phyloP scores from a whole-genome alignment of 345 rosid genomes.

The Chamaenerion angustifolium region DNA sequence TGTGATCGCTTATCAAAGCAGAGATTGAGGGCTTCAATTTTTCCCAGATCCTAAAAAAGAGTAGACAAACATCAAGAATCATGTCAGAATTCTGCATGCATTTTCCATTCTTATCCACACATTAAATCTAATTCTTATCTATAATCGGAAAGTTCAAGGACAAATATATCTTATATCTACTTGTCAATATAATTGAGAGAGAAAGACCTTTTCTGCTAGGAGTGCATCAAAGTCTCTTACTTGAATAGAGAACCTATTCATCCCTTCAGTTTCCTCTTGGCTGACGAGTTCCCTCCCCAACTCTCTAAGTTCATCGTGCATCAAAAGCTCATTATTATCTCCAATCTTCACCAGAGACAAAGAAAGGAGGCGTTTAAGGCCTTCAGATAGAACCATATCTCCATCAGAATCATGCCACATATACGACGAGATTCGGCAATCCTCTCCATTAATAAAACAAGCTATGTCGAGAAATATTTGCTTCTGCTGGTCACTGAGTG shows the following conservation, averaged over 20 bases:
- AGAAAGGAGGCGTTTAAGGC: neutral
- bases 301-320: slow-evolving; percentile 7
- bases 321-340: neutral
- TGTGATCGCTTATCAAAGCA: no score
- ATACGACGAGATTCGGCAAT: neutral
- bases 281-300: slow-evolving; percentile 3
- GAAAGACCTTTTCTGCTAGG: neutral
- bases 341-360: slow-evolving; percentile 8
- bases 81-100: neutral
- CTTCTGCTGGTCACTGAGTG: neutral
- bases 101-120: neutral
- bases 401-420: slow-evolving; percentile 1
- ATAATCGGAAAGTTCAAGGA: no score
- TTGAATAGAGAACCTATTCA: neutral
- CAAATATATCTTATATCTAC: neutral
- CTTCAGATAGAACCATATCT: no score
- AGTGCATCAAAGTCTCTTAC: neutral
- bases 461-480: slow-evolving; percentile 9
- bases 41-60: neutral
- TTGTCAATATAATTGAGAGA: neutral
- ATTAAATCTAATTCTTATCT: no score
- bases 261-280: neutral
- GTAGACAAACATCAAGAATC: neutral
- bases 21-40: slow-evolving; percentile 1
- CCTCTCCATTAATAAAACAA: neutral